Percentiles rank a stretch among this genome's conserved stretches.
phyloP scores from a whole-genome alignment of 768 basidiomycete species.

The Xerocomus brunneocitrinus region DNA sequence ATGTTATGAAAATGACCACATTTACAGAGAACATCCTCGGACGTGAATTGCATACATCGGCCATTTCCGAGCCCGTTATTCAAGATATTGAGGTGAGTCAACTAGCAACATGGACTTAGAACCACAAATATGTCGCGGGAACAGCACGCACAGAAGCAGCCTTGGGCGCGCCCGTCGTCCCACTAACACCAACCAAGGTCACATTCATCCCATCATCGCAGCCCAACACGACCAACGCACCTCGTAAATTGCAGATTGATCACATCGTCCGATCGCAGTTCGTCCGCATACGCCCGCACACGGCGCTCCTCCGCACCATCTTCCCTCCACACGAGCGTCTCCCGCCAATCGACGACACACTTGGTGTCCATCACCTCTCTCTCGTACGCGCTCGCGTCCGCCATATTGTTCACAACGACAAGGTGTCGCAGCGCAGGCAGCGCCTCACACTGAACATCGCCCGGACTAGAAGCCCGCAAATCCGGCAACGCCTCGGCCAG shows the following conservation, averaged over 20 bases:
- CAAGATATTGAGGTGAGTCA: conserved; percentile 74
- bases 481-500: conserved; percentile 56
- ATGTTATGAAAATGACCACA: neutral
- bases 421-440: conserved; percentile 62
- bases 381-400: conserved; percentile 36
- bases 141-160: conserved; percentile 64
- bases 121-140: neutral
- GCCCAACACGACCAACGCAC: conserved; percentile 30
- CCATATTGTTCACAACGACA: conserved; percentile 62
- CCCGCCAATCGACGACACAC: conserved; percentile 65
- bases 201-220: neutral
- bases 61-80: conserved; percentile 75
- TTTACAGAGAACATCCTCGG: conserved; percentile 66
- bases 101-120: conserved; percentile 32
- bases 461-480: conserved; percentile 44
- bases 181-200: conserved; percentile 38
- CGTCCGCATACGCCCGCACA: conserved; percentile 39
- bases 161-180: conserved; percentile 78
- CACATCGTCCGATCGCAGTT: conserved; percentile 58
- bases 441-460: conserved; percentile 51
- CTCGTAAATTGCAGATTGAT: conserved; percentile 86
- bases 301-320: conserved; percentile 39
- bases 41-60: conserved; percentile 63
- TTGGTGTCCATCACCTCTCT: conserved; percentile 39
- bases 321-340: conserved; percentile 66